These are phyloP conservation scores for Rosa multiflora DNA, from an alignment of 306 rosid genomes.

Conservation along the genomic window DNA sequence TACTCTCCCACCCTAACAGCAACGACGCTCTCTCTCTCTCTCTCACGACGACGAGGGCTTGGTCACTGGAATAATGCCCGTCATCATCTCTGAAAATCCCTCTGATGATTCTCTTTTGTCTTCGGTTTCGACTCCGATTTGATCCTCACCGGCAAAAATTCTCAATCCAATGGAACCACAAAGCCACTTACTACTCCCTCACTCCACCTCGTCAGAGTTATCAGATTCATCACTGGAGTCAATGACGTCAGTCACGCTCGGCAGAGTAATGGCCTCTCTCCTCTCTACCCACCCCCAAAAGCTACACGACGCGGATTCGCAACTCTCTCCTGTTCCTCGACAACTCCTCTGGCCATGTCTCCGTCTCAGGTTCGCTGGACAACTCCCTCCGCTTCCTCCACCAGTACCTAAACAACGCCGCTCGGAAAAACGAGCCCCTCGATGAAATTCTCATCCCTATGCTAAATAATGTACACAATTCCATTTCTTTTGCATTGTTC, in stretches of 20 bases:
- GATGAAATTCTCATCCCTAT: constrained; percentile 66
- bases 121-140: no score
- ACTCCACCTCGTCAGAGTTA: constrained; percentile 36
- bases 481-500: not conserved
- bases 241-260: constrained; percentile 62
- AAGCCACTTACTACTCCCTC: constrained; percentile 27
- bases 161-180: not conserved
- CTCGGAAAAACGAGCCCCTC: constrained; percentile 31
- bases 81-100: no score
- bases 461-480: constrained; percentile 54
- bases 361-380: constrained; percentile 27
- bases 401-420: constrained; percentile 61
- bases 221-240: constrained; percentile 34
- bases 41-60: no score
- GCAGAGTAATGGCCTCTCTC: constrained; percentile 54
- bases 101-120: no score
- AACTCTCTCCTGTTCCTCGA: constrained; percentile 39
- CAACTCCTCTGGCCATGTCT: constrained; percentile 26
- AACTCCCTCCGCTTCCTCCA: constrained; percentile 75
- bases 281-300: constrained; percentile 66
- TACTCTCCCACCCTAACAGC: no score
- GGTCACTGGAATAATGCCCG: no score
- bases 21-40: no score
- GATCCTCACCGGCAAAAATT: no score
- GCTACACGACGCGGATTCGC: constrained; percentile 64